Evolutionary conservation across 345 rosid species (phyloP).

Genomic region (Citrus trifoliata): DNA sequence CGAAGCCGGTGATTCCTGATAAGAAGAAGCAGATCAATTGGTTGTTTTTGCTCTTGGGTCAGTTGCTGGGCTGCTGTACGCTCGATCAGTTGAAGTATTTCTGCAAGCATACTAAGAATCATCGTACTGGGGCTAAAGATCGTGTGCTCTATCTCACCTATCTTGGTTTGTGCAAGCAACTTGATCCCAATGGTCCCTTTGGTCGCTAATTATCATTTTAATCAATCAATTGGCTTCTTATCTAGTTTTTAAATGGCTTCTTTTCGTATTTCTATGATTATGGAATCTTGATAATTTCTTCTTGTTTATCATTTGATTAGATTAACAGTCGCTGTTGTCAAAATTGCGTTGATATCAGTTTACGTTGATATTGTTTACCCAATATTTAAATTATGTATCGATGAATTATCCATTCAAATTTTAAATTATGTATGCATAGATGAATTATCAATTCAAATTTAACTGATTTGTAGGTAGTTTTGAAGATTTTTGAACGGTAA

Average conservation of each 20-base stretch:
- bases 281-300: neutral
- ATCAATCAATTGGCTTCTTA: too few relatives aligned
- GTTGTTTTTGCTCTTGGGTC: conserved; percentile 82
- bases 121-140: conserved; percentile 84
- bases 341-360: neutral
- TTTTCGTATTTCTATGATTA: too few relatives aligned
- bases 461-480: neutral
- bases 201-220: conserved; percentile 8
- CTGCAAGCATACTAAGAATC: conserved; percentile 71
- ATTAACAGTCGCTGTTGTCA: too few relatives aligned
- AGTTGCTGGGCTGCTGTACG: conserved; percentile 63
- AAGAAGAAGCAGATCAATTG: conserved; percentile 65
- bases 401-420: neutral
- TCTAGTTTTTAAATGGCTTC: neutral
- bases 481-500: neutral
- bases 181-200: conserved; percentile 51
- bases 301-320: neutral
- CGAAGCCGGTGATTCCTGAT: conserved; percentile 49
- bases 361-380: neutral
- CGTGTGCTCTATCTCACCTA: conserved; percentile 70
- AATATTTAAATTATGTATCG: neutral
- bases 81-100: conserved; percentile 79
- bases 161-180: conserved; percentile 65
- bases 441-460: neutral
- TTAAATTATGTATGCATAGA: neutral